Evolutionary conservation across 2,329 filamentous ascomycete species (phyloP), one percentile per base, ranked within the genome.

Genomic region (Colletotrichum liriopes): DNA sequence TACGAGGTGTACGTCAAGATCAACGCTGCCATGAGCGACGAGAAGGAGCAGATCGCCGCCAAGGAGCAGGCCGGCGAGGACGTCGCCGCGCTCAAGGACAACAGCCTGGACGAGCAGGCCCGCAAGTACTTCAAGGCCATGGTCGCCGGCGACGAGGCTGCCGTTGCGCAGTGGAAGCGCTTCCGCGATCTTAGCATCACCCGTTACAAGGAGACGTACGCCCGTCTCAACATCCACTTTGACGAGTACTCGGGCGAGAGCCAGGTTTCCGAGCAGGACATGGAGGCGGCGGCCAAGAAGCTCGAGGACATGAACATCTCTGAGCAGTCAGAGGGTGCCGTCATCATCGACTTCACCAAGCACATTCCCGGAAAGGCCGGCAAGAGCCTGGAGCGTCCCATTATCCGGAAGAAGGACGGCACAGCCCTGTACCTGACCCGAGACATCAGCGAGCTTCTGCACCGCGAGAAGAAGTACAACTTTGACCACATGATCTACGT

Each of bases 1-100:
- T 95, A 92, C 81, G 90, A 95, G 77, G 91, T 96, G 63, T 96
- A 96, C 77, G 93, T 95, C 74, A 89, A 90, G 81, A 94, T 96
- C 81, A 94, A 93, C 81, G 83, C 83, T 71, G 90, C 94, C 60
- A 88, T 92, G 79, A 82, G 85, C 2, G 89, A 86, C 0, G 92
- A 95, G 84, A 92, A 92, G 75, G 92, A 93, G 74, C 80, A 87
- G 71, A 89, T 92, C 32, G 90, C 91, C 76, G 86, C 83, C 52
- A 83, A 87, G 75, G 88, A 89, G 78, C 84, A 85, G 49, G 85
- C 85, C 52, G 86, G 88, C 70, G 84, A 89, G 76, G 88, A 88
- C 60, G 83, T 85, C 5, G 79, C 82, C 23, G 78, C 82, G 65
- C 80, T 89, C 29, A 86, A 88, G 79, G 86, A 86, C 72, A 85